phyloP scores from a whole-genome alignment of 2,329 filamentous ascomycete species.

The Microdochium trichocladiopsis region DNA sequence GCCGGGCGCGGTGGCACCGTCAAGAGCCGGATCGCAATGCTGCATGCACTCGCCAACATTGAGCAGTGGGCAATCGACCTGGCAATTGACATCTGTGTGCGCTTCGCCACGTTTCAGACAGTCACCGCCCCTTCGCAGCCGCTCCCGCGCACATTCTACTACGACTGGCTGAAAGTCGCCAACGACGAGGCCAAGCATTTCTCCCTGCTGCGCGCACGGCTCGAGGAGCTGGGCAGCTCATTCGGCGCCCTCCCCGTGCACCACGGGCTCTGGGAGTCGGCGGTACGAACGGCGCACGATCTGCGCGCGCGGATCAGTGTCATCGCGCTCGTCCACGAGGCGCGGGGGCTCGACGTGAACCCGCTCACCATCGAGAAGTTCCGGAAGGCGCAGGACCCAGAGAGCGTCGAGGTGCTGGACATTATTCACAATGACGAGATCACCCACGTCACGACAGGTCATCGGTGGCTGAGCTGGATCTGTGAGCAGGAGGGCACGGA shows the following conservation, averaged over 20 bases:
- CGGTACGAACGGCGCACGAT: constrained; percentile 31
- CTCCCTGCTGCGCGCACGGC: constrained; percentile 32
- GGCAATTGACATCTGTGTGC: constrained; percentile 37
- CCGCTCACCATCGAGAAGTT: constrained; percentile 40
- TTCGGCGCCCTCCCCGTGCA: constrained; percentile 37
- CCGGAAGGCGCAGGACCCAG: constrained; percentile 27
- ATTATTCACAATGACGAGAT: constrained; percentile 41
- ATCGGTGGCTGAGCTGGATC: constrained; percentile 38
- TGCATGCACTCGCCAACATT: constrained; percentile 39
- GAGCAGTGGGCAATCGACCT: constrained; percentile 40
- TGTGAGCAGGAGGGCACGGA: constrained; percentile 35
- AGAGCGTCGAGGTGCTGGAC: constrained; percentile 31
- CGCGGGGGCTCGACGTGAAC: constrained; percentile 36
- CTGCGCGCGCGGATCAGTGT: constrained; percentile 36
- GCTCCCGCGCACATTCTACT: constrained; percentile 34
- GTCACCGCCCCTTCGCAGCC: constrained; percentile 12
- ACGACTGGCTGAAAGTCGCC: constrained; percentile 40
- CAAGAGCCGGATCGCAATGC: constrained; percentile 35
- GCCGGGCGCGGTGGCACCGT: constrained; percentile 31
- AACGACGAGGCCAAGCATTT: constrained; percentile 40
- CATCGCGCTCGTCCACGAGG: constrained; percentile 39
- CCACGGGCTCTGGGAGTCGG: constrained; percentile 36
- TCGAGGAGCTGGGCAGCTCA: constrained; percentile 34
- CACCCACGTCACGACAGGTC: constrained; percentile 38
- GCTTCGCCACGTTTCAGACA: constrained; percentile 35